A percentile compares a stretch with the other conserved stretches of the same genome.
Conservation (phyloP, 352 stramenopile species). For the Phytophthora citricola region DNA sequence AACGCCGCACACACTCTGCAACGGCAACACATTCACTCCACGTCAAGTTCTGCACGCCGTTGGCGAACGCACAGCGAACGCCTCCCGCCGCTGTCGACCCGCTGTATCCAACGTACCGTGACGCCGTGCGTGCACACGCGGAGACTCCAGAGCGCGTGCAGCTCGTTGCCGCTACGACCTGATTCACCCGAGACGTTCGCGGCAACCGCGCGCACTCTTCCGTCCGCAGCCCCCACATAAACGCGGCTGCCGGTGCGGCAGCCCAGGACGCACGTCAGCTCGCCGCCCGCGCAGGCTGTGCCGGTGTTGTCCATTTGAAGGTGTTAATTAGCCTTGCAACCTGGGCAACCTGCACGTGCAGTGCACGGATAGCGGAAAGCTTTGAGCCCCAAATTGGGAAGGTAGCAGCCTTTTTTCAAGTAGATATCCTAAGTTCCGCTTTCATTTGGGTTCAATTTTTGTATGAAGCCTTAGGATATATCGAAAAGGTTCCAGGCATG, state of each 20-base stretch:
- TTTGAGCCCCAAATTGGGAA: too few relatives aligned
- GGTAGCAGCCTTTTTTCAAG: slow-evolving; percentile 7
- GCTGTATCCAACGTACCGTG: slow-evolving; percentile 30
- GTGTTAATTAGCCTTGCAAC: not conserved
- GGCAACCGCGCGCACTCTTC: slow-evolving; percentile 36
- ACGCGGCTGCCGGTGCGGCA: slow-evolving; percentile 19
- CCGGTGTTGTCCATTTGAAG: slow-evolving; percentile 37
- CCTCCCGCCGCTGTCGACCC: slow-evolving; percentile 3
- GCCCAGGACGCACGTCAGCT: slow-evolving; percentile 35
- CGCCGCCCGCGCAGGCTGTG: slow-evolving; percentile 2
- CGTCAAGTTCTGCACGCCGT: not conserved
- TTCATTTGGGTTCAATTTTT: not conserved
- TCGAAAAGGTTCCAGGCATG: slow-evolving; percentile 4
- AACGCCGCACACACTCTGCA: slow-evolving; percentile 47
- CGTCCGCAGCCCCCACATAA: slow-evolving; percentile 36
- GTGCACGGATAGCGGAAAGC: too few relatives aligned
- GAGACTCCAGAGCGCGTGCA: slow-evolving; percentile 20
- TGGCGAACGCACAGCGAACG: slow-evolving; percentile 19
- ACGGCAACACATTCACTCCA: slow-evolving; percentile 9
- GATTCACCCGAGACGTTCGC: slow-evolving; percentile 29
- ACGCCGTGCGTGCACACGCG: slow-evolving; percentile 29
- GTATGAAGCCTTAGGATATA: slow-evolving; percentile 5
- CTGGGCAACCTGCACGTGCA: slow-evolving; percentile 4
- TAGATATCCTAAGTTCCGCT: slow-evolving; percentile 6
- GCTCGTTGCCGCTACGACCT: slow-evolving; percentile 11